Base-by-base conservation (phyloP, 305 asterid genomes). In the Plantago coronopus region DNA sequence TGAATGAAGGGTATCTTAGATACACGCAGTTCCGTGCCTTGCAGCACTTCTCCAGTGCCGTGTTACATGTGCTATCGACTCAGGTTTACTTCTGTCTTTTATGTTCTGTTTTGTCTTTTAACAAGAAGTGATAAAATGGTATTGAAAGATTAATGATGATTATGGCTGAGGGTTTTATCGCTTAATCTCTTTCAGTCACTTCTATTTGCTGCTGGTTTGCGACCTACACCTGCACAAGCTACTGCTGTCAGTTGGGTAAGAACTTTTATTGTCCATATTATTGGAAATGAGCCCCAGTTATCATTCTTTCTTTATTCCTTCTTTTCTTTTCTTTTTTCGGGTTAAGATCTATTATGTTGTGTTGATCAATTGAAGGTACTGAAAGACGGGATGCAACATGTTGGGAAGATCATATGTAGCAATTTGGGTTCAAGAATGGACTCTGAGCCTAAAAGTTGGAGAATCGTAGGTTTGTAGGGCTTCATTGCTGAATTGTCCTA, bases 161-260 rank as follows among this genome's bases (percentile, higher is more conserved):
- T 13, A 51, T 38, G 55, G 17, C 54, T 67, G 55, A 53, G 70
- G 67, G 57, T 66, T 67, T 57, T 75, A 48, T 68, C 56, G 67
- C 78, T 91, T 71, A 76, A 69, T 70, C 80, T 86, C 87, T 79
- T 72, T 78, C 82, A 93, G 97, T 93, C 97, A 63, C 83, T 89
- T 75, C 80, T 89, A 59, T 89, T 87, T 78, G 97, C 99, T 82
- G 99, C 99, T 80, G 99, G 99, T 59, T 79, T 93, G 71, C 83
- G 99, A 61, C 97, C 99, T 55, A 93, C 97, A 25, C 95, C 97
- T 61, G 99, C 99, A 23, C 99, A 93, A 73, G 97, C 99, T 21
- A 89, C 99, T 51, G 99, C 97, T 62, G 97, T 85, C 67, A 89
- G 99, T 69, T 93, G 96, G 99, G 99, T 93, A 83, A 67, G 64